These are phyloP conservation scores for Garcia nutans DNA, from an alignment of 345 rosid genomes.

Conservation along the genomic window DNA sequence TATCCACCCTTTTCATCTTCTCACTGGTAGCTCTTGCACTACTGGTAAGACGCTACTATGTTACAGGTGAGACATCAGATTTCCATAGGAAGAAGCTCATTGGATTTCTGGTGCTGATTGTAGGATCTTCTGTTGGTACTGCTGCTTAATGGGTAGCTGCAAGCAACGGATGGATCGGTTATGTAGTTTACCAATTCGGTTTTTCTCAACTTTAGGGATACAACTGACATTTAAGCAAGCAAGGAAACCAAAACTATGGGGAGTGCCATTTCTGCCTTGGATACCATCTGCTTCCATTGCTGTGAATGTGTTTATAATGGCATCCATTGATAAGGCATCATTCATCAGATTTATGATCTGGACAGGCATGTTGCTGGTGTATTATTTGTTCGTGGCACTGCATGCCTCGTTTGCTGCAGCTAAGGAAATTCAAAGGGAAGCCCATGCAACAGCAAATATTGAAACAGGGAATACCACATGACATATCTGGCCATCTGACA, in stretches of 20 bases:
- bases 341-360: constrained; percentile 21
- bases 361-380: constrained; percentile 11
- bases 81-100: constrained; percentile 20
- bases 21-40: constrained; percentile 25
- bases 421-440: neutral
- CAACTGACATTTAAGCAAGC: constrained; percentile 23
- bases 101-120: constrained; percentile 12
- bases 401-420: constrained; percentile 30
- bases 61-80: constrained; percentile 11
- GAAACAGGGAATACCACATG: constrained; percentile 4
- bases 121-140: constrained; percentile 18
- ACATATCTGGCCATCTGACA: neutral
- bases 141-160: constrained; percentile 20
- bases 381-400: constrained; percentile 19
- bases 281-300: constrained; percentile 25
- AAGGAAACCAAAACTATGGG: constrained; percentile 27
- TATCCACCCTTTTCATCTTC: constrained; percentile 27
- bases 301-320: constrained; percentile 27
- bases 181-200: constrained; percentile 24
- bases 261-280: constrained; percentile 26
- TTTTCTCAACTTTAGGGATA: constrained; percentile 19
- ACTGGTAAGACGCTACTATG: constrained; percentile 21
- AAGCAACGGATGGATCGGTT: constrained; percentile 21
- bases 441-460: neutral
- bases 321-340: constrained; percentile 22